Percentiles rank a stretch among this genome's conserved stretches.
Conservation (phyloP, 306 rosid genomes). For the Hippophae rhamnoides region DNA sequence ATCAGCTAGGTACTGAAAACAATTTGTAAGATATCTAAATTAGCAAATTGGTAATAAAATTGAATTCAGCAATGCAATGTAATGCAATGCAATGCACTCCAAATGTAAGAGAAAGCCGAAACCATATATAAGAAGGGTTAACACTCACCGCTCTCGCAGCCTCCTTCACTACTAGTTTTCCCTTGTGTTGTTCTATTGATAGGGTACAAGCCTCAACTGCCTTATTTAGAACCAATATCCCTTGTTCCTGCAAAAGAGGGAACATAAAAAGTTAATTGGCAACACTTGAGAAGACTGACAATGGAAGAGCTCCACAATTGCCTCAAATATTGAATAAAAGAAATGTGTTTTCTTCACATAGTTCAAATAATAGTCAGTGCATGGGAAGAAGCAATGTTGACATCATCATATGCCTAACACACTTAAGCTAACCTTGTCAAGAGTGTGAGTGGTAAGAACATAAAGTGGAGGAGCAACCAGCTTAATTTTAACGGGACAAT, state of each 20-base stretch:
- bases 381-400: neutral
- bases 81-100: too few relatives aligned
- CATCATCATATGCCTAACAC: neutral
- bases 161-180: constrained; percentile 81
- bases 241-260: constrained; percentile 61
- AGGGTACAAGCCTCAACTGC: constrained; percentile 68
- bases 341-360: too few relatives aligned
- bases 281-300: neutral
- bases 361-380: too few relatives aligned
- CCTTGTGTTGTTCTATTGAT: constrained; percentile 77
- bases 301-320: neutral
- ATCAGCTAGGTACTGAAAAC: neutral
- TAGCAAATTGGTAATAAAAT: neutral
- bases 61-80: neutral
- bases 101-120: neutral
- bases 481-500: constrained; percentile 96
- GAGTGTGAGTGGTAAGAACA: constrained; percentile 94
- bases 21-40: too few relatives aligned
- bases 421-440: constrained; percentile 67
- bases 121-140: neutral
- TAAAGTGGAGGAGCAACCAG: constrained; percentile 96
- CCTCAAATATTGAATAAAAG: neutral
- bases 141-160: constrained; percentile 85
- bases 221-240: constrained; percentile 59
- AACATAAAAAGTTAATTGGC: neutral